Conservation (phyloP, 2,329 filamentous ascomycete genomes). For the Colletotrichum coccodes region DNA sequence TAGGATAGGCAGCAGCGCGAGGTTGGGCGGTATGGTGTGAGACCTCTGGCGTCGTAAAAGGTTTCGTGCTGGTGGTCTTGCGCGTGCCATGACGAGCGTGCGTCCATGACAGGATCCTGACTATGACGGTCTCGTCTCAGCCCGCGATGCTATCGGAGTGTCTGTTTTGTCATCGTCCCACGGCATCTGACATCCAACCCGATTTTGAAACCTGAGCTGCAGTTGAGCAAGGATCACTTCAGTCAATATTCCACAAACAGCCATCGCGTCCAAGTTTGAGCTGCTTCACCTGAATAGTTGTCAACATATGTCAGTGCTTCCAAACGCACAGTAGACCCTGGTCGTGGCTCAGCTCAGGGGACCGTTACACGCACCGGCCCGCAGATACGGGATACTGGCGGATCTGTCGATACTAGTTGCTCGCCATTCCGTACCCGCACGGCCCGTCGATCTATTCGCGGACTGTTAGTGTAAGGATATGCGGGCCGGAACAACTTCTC, state of each 20-base stretch:
- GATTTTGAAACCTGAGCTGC: neutral
- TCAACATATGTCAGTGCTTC: neutral
- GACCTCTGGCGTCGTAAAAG: too few species aligned
- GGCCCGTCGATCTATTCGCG: neutral
- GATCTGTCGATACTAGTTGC: neutral
- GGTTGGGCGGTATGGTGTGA: too few species aligned
- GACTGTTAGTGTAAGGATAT: neutral
- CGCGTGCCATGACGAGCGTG: too few species aligned
- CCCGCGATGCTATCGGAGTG: neutral
- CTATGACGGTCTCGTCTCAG: neutral
- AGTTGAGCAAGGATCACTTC: neutral
- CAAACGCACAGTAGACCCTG: neutral
- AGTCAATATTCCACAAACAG: too few species aligned
- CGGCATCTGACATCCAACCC: too few species aligned
- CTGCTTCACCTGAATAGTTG: neutral
- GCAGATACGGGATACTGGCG: neutral
- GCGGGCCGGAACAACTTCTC: neutral
- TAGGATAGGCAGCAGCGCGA: too few species aligned
- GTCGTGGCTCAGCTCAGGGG: neutral
- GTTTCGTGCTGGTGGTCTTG: too few species aligned
- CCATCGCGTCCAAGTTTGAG: neutral
- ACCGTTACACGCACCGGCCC: neutral
- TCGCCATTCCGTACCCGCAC: neutral
- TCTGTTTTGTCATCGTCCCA: neutral
- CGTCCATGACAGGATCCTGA: too few species aligned